Percentiles rank a stretch among this genome's conserved stretches.
Conservation (phyloP, 2,329 filamentous ascomycete species). For the Westerdykella aurantiaca region DNA sequence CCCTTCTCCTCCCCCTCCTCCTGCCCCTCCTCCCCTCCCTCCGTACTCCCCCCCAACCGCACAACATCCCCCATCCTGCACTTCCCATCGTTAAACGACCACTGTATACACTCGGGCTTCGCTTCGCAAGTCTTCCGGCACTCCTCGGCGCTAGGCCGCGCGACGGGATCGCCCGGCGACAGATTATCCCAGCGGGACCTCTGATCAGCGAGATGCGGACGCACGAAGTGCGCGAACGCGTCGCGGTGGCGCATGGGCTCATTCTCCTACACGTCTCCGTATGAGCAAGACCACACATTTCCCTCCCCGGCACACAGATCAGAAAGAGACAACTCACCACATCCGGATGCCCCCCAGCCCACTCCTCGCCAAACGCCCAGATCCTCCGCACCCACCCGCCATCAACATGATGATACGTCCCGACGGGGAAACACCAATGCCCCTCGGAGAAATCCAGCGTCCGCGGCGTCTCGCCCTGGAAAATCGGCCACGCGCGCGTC, state of each 20-base stretch:
- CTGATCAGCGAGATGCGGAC: constrained; percentile 22
- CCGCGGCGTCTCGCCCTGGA: constrained; percentile 40
- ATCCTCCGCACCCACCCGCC: constrained; percentile 18
- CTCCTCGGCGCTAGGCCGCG: background rate
- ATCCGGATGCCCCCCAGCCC: constrained; percentile 19
- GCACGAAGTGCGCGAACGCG: constrained; percentile 28
- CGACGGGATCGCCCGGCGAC: background rate
- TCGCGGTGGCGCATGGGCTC: constrained; percentile 9
- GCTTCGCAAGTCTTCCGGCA: background rate
- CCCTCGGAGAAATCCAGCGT: constrained; percentile 36
- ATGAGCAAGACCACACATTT: constrained; percentile 26
- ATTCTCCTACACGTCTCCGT: too few species aligned
- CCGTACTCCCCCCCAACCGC: too few species aligned
- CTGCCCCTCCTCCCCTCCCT: too few species aligned
- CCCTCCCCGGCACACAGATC: constrained; percentile 14
- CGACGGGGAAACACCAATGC: constrained; percentile 42
- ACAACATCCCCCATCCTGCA: too few species aligned
- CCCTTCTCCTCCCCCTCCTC: too few species aligned
- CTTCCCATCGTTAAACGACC: background rate
- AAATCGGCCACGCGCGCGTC: constrained; percentile 37
- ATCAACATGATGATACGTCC: constrained; percentile 35
- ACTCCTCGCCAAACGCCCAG: constrained; percentile 30
- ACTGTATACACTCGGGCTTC: background rate
- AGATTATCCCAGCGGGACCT: constrained; percentile 35
- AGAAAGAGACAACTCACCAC: too few species aligned